These are phyloP conservation scores for Solanum etuberosum DNA, from an alignment of 257 asterid genomes.

Conservation along the genomic window DNA sequence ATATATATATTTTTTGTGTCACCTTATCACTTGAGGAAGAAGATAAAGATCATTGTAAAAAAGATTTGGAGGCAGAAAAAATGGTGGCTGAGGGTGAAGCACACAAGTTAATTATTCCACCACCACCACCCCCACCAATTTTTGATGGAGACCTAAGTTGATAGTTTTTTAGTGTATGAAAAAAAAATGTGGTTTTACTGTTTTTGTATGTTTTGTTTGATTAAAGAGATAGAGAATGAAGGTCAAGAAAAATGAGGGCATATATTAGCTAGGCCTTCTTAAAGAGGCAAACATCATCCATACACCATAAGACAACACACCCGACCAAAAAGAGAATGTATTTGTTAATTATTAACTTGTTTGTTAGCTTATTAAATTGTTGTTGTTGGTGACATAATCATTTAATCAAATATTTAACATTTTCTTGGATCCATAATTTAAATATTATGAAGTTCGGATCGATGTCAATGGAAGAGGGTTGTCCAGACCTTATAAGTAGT, in stretches of 20 bases:
- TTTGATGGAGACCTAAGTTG: conserved; percentile 33
- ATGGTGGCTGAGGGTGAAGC: conserved; percentile 26
- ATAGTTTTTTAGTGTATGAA: background rate
- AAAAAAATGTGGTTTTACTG: background rate
- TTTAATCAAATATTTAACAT: background rate
- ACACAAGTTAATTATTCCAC: background rate
- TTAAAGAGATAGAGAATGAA: background rate
- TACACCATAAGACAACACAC: background rate
- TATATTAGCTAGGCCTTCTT: conserved; percentile 18
- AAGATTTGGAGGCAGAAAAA: conserved; percentile 26
- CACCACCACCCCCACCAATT: conserved; percentile 48
- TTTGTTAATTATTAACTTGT: background rate
- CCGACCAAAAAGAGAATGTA: conserved; percentile 18
- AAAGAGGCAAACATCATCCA: conserved; percentile 4
- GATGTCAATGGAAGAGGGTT: background rate
- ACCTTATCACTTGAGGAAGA: conserved; percentile 24
- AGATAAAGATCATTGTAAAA: conserved; percentile 7
- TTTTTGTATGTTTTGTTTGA: background rate
- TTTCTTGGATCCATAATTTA: background rate
- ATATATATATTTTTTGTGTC: background rate
- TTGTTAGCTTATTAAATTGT: background rate
- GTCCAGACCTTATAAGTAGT: background rate
- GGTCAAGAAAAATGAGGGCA: conserved; percentile 18
- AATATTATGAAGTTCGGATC: background rate
- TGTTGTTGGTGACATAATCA: background rate